Conservation (phyloP, 768 basidiomycete genomes). For the Lactarius psammicola region DNA sequence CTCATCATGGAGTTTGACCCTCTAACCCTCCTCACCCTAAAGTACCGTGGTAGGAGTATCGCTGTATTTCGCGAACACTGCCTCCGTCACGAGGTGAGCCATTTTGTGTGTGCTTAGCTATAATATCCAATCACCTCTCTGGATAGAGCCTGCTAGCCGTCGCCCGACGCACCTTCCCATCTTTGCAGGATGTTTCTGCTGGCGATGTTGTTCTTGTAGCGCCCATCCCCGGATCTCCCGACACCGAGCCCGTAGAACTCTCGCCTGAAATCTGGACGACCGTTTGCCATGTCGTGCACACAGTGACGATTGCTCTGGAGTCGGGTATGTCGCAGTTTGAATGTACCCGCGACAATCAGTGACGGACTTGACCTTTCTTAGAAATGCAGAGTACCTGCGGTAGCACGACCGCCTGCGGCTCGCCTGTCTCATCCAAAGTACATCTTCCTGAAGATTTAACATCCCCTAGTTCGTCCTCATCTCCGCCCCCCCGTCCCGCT, state of each 20-base stretch:
- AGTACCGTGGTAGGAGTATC: slow-evolving; percentile 5
- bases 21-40: background rate
- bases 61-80: background rate
- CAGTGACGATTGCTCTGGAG: slow-evolving; percentile 8
- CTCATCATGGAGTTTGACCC: slow-evolving; percentile 4
- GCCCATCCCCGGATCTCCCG: background rate
- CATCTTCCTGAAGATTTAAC: background rate
- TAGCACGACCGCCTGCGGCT: background rate
- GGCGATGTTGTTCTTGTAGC: slow-evolving; percentile 5
- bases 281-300: background rate
- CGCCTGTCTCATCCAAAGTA: background rate
- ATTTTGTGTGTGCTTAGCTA: background rate
- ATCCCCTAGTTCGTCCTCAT: background rate
- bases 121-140: background rate
- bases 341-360: background rate
- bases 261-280: background rate
- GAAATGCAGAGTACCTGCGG: background rate
- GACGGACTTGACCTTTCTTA: background rate
- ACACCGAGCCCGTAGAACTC: slow-evolving; percentile 6
- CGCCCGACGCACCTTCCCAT: slow-evolving; percentile 1
- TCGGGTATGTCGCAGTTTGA: slow-evolving; percentile 2
- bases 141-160: background rate
- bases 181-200: background rate
- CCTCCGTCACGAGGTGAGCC: slow-evolving; percentile 2
- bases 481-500: background rate